Evolutionary conservation across 257 asterid species (phyloP).

Genomic region (Eustoma russellianum): DNA sequence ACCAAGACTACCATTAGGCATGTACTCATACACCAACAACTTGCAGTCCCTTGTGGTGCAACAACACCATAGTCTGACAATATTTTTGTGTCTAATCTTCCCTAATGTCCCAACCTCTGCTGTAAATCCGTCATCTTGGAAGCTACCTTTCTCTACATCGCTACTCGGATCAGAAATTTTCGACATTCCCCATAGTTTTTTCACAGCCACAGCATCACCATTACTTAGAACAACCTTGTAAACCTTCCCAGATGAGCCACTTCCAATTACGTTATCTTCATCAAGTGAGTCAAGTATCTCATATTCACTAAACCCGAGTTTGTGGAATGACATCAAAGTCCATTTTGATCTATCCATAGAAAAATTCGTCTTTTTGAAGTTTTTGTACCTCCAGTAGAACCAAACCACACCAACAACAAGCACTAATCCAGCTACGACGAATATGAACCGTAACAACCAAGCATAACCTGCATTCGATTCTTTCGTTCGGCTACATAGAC

Average conservation of each 20-base stretch:
- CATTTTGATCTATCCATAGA: constrained; percentile 68
- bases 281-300: constrained; percentile 78
- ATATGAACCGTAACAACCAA: constrained; percentile 60
- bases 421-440: constrained; percentile 53
- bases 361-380: constrained; percentile 34
- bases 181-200: constrained; percentile 65
- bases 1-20: constrained; percentile 92
- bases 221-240: constrained; percentile 85
- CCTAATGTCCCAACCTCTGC: constrained; percentile 89
- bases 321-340: constrained; percentile 94
- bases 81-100: constrained; percentile 86
- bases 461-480: constrained; percentile 32
- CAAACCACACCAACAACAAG: constrained; percentile 50
- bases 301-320: constrained; percentile 66
- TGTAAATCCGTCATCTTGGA: constrained; percentile 45
- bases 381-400: constrained; percentile 59
- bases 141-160: constrained; percentile 59
- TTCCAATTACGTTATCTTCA: constrained; percentile 89
- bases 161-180: constrained; percentile 38
- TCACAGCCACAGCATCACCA: constrained; percentile 79
- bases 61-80: constrained; percentile 87
- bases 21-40: constrained; percentile 87
- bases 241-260: constrained; percentile 87
- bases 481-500: constrained; percentile 50
- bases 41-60: constrained; percentile 68